Conservation (phyloP, 441 rosid genomes). For the Rhodomyrtus psidioides region DNA sequence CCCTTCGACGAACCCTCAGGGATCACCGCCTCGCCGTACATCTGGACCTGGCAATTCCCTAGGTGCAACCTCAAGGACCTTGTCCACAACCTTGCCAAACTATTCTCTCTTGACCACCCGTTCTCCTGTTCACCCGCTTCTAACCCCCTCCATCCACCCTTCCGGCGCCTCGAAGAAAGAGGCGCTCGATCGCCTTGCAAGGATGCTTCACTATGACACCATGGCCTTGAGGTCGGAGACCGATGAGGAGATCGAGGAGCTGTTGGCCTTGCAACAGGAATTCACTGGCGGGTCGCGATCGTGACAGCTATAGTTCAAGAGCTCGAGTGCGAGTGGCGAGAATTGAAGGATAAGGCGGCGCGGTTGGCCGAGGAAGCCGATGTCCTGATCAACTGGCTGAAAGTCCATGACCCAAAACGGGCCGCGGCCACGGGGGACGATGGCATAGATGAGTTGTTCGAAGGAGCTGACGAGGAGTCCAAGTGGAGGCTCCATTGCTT, state of each 20-base stretch:
- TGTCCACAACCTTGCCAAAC: constrained; percentile 30
- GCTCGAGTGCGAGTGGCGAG: constrained; percentile 25
- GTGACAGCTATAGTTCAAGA: constrained; percentile 3
- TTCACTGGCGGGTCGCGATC: constrained; percentile 13
- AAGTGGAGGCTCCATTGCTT: constrained; percentile 5
- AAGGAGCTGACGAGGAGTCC: constrained; percentile 23
- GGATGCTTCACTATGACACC: constrained; percentile 39
- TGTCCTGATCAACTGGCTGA: constrained; percentile 27
- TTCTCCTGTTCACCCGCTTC: constrained; percentile 1
- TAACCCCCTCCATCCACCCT: constrained; percentile 10
- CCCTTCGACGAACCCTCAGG: constrained; percentile 48
- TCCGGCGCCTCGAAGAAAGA: constrained; percentile 33
- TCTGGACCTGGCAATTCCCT: constrained; percentile 39
- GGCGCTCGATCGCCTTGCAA: constrained; percentile 46
- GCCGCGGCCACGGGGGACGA: neutral
- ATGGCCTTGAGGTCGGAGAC: constrained; percentile 5
- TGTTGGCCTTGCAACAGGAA: constrained; percentile 21
- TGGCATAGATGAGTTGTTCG: constrained; percentile 19
- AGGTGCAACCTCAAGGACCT: constrained; percentile 27
- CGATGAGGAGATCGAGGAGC: constrained; percentile 28
- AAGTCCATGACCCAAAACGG: constrained; percentile 8
- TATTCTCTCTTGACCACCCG: constrained; percentile 45
- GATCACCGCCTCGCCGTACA: constrained; percentile 24
- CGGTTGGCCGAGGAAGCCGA: constrained; percentile 11
- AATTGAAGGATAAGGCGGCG: constrained; percentile 13